Evolutionary conservation across 2,329 filamentous ascomycete species (phyloP), one percentile per base, ranked within the genome.

Genomic region (Didymella exigua): DNA sequence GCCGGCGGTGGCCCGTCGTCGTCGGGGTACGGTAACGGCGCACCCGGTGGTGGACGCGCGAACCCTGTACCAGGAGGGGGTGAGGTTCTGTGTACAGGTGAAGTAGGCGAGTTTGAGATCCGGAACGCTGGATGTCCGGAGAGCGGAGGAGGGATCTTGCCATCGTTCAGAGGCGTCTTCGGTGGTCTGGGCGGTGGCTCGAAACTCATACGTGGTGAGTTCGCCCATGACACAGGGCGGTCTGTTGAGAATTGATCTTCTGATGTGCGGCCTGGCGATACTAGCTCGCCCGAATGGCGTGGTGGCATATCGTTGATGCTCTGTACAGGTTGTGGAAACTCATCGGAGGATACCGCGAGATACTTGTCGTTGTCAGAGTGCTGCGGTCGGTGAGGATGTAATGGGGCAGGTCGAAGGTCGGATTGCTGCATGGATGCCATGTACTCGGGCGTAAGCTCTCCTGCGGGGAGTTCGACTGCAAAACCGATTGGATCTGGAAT

Each of bases 1-100:
- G 84, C 81, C 3, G 93, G 93, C 16, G 93, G 93, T 24, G 89
- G 88, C 23, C 89, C 89, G 67, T 96, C 89, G 40, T 86, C 87
- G 42, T 90, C 77, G 0, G 93, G 93, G 72, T 97, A 97, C 0
- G 92, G 92, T 29, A 90, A 82, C 8, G 78, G 73, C 1, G 68
- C 65, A 4, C 71, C 71, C 4, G 65, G 66, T 8, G 73, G 72
- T 10, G 71, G 72, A 51, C 71, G 53, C 13, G 73, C 48, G 45
- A 71, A 64, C 2, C 59, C 45, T 1, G 58, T 61, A 1, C 67
- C 65, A 4, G 62, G 55, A 10, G 65, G 63, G 2, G 76, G 76
- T 11, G 62, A 65, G 13, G 66, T 65, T 27, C 33, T 37, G 14
- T 45, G 41, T 16, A 42, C n/a, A 19, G 48, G 27, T 60, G 53